Evolutionary conservation across 352 stramenopile species (phyloP).

Genomic region (Globisporangium camurandrum): DNA sequence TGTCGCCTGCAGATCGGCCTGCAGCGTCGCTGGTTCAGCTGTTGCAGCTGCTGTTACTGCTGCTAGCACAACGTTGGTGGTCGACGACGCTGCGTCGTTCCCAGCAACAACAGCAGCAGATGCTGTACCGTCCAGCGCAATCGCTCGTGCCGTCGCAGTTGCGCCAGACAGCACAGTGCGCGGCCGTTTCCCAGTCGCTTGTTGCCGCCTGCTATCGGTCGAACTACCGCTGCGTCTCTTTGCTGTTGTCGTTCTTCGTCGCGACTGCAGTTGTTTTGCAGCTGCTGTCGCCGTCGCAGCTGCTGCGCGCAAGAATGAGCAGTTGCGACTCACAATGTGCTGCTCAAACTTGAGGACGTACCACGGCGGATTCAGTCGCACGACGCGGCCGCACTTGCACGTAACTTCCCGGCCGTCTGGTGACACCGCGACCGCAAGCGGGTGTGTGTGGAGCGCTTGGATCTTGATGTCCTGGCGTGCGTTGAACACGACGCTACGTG

Average conservation of each 20-base stretch:
- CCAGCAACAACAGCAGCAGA: too few species aligned
- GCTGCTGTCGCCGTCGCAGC: neutral
- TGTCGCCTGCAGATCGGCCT: neutral
- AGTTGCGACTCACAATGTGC: slow-evolving; percentile 78
- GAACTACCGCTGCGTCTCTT: neutral
- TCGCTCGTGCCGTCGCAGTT: neutral
- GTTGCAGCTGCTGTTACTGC: too few species aligned
- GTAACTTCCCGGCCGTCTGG: slow-evolving; percentile 42
- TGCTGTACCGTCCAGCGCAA: neutral
- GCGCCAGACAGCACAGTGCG: neutral
- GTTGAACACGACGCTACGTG: slow-evolving; percentile 28
- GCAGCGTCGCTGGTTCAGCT: too few species aligned
- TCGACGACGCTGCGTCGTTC: neutral
- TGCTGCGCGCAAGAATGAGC: slow-evolving; percentile 49
- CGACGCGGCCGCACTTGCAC: slow-evolving; percentile 65
- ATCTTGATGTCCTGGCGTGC: slow-evolving; percentile 60
- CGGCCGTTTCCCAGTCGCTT: too few species aligned
- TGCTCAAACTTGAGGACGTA: slow-evolving; percentile 86
- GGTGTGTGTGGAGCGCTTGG: slow-evolving; percentile 42
- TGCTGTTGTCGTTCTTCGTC: neutral
- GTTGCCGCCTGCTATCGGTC: too few species aligned
- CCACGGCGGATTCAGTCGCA: slow-evolving; percentile 74
- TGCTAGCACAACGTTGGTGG: too few species aligned
- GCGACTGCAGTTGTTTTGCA: neutral
- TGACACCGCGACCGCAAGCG: slow-evolving; percentile 35